These are phyloP conservation scores for Dryadomyces sulphureus DNA, from an alignment of 2,329 filamentous ascomycete genomes.

Conservation along the genomic window DNA sequence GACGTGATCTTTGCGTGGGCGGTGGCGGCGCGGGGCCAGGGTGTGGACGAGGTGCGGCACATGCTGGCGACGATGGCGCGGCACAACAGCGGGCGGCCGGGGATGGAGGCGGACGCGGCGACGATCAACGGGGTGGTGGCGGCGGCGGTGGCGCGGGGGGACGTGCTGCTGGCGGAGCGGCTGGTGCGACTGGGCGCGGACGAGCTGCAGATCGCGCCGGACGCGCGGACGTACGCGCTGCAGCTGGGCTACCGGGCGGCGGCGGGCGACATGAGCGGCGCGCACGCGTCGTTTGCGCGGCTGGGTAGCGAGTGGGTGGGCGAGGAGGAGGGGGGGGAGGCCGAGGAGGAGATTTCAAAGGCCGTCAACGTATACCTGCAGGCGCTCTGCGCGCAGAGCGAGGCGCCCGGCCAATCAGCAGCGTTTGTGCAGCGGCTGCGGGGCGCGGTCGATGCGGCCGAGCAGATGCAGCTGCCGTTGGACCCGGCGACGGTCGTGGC, in stretches of 20 bases:
- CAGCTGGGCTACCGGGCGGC: constrained; percentile 65
- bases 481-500: constrained; percentile 60
- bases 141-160: constrained; percentile 54
- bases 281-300: constrained; percentile 48
- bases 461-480: constrained; percentile 53
- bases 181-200: constrained; percentile 54
- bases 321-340: constrained; percentile 39
- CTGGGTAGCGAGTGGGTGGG: constrained; percentile 32
- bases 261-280: constrained; percentile 56
- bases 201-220: constrained; percentile 48
- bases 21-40: constrained; percentile 51
- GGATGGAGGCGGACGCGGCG: constrained; percentile 42
- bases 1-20: constrained; percentile 65
- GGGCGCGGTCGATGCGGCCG: constrained; percentile 57
- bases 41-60: constrained; percentile 54
- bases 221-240: constrained; percentile 57
- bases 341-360: constrained; percentile 17
- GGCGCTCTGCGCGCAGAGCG: constrained; percentile 45
- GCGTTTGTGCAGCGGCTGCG: constrained; percentile 48
- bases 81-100: constrained; percentile 27
- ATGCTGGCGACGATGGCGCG: constrained; percentile 56
- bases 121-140: constrained; percentile 68
- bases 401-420: constrained; percentile 12
- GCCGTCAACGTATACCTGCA: constrained; percentile 55
- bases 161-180: constrained; percentile 58